Evolutionary conservation across 2,329 filamentous ascomycete species (phyloP), one percentile per base, ranked within the genome.

Genomic region (Talaromyces sp.): DNA sequence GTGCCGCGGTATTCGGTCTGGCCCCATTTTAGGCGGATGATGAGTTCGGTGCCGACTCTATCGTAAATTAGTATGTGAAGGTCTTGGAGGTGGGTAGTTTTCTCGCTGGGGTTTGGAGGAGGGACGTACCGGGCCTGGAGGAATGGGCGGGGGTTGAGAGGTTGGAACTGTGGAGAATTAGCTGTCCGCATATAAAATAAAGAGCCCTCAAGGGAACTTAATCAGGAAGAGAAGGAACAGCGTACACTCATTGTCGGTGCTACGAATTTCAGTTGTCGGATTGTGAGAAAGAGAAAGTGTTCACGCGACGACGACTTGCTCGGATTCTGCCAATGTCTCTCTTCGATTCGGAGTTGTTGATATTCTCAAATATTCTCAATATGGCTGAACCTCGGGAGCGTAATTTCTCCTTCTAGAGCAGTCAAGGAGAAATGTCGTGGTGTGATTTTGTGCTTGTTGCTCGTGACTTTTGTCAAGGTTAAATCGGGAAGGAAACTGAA

Each of bases 1-100:
- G 88, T 87, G 77, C 95, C 95, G 79, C 94, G 96, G 86, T 99
- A 99, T 80, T 99, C 95, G 67, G 92, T 95, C 80, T 97, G 90
- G 72, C 92, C 93, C 95, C 95, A 99, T 86, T 99, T 99, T 70
- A 99, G 86, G 73, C 93, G 92, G 69, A 99, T 91, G 69, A 93
- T 85, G 75, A 99, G 89, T 75, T 94, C 88, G 79, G 96, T 91
- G 83, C 96, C 91, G 81, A 99, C 91, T 69, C 90, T 93, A 70
- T 40, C 19, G 11, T 31, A 0, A 0, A 15, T 53, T 53, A 53
- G 47, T 53, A 51, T n/a, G 7, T 10, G 40, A 0, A 45, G 5
- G 10, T 45, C 6, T 22, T 3, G 40, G n/a, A 19, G 17, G 15
- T n/a, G 38, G 15, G 17, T n/a, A 17, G 5, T 40, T 19, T 19